phyloP scores from a whole-genome alignment of 2,329 filamentous ascomycete genomes.

The Fonsecaea pugnacius region DNA sequence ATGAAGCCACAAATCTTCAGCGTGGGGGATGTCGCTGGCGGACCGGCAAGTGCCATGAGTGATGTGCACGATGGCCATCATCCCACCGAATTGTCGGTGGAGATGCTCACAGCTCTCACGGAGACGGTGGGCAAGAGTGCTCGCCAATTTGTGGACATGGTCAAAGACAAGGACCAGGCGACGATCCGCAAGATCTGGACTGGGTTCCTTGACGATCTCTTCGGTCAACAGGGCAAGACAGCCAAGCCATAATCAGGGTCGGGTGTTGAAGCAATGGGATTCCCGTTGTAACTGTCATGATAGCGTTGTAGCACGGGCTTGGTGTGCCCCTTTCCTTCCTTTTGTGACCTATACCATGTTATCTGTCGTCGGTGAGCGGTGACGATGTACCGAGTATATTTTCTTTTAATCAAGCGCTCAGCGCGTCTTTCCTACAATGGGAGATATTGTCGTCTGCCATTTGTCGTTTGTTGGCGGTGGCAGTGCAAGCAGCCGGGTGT shows the following conservation, averaged over 20 bases:
- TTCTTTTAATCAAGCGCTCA: constrained; percentile 23
- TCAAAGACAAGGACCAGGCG: constrained; percentile 49
- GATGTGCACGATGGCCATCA: constrained; percentile 63
- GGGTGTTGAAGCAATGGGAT: constrained; percentile 1
- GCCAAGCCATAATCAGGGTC: constrained; percentile 26
- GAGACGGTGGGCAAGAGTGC: constrained; percentile 52
- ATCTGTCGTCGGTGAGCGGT: constrained; percentile 8
- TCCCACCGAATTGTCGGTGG: constrained; percentile 53
- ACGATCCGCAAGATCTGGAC: constrained; percentile 51
- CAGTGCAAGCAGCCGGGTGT: constrained; percentile 13
- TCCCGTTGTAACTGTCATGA: constrained; percentile 6
- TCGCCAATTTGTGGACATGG: constrained; percentile 43
- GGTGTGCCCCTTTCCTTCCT: not conserved
- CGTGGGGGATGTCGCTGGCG: constrained; percentile 39
- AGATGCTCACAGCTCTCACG: constrained; percentile 59
- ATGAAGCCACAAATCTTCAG: constrained; percentile 64
- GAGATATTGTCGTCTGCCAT: not conserved
- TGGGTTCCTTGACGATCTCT: constrained; percentile 56
- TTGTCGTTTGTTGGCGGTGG: constrained; percentile 8
- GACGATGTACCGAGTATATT: constrained; percentile 14
- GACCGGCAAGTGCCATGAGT: constrained; percentile 59
- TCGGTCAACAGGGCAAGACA: constrained; percentile 46
- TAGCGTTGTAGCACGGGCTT: constrained; percentile 12
- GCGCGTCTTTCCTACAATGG: constrained; percentile 22
- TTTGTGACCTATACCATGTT: constrained; percentile 16